Percentiles rank a stretch among this genome's conserved stretches.
phyloP scores from a whole-genome alignment of 2,329 filamentous ascomycete genomes.

The Beauveria sp. region DNA sequence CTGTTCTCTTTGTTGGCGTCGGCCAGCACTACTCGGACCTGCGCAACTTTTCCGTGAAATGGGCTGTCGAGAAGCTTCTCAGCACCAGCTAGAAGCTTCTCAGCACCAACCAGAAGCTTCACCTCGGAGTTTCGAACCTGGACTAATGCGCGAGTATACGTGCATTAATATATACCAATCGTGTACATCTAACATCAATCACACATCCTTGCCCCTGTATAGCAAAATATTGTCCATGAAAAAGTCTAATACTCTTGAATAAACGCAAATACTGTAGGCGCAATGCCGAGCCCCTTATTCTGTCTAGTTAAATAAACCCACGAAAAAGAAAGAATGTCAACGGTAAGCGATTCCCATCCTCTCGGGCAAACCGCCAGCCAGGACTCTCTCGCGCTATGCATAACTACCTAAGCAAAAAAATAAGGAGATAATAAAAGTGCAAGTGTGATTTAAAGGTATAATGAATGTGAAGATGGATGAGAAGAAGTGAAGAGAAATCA shows the following conservation, averaged over 20 bases:
- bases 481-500: conserved; percentile 1
- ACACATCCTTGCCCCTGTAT: no score
- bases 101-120: conserved; percentile 33
- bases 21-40: conserved; percentile 63
- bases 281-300: neutral
- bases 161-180: neutral
- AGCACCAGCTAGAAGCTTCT: conserved; percentile 38
- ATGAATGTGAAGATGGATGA: conserved; percentile 6
- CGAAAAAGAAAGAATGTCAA: conserved; percentile 4
- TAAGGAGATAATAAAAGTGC: conserved; percentile 9
- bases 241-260: no score
- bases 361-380: neutral
- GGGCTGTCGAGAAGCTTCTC: conserved; percentile 60
- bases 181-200: neutral
- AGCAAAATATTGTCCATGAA: neutral
- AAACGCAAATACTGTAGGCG: neutral
- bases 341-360: neutral
- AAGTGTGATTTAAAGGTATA: neutral
- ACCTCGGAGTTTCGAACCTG: neutral
- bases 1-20: conserved; percentile 82
- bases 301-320: neutral
- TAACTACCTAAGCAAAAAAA: neutral
- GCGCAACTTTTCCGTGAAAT: conserved; percentile 60
- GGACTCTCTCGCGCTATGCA: conserved; percentile 15
- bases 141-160: neutral